These are phyloP conservation scores for Pythium myriotylum DNA, from an alignment of 352 stramenopile species.

Conservation along the genomic window DNA sequence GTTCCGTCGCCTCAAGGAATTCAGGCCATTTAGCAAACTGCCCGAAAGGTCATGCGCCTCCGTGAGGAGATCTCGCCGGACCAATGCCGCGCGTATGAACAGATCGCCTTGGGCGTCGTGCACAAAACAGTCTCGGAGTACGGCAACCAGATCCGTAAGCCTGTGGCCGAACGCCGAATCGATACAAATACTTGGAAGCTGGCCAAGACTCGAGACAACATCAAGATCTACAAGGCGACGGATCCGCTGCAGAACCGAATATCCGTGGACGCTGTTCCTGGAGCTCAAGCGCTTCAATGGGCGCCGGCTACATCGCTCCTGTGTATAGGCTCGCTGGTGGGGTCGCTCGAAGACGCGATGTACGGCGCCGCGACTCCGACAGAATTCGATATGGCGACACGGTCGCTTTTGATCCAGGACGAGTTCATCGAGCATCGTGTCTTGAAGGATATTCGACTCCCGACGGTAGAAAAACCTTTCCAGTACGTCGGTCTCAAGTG, in stretches of 20 bases:
- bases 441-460: constrained; percentile 41
- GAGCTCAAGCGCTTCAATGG: constrained; percentile 5
- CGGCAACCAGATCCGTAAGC: not conserved
- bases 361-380: constrained; percentile 48
- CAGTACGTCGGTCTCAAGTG: constrained; percentile 62
- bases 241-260: not conserved
- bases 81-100: constrained; percentile 9
- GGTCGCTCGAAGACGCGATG: constrained; percentile 50
- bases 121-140: not conserved
- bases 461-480: constrained; percentile 42
- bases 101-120: constrained; percentile 4
- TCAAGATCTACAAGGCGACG: constrained; percentile 39
- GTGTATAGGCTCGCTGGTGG: constrained; percentile 29
- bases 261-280: not conserved
- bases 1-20: no score
- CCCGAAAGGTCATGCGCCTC: not conserved
- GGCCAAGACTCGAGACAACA: constrained; percentile 32
- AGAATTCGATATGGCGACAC: constrained; percentile 44
- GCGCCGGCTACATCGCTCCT: constrained; percentile 19
- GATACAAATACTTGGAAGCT: constrained; percentile 9
- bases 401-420: constrained; percentile 37
- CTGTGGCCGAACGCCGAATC: not conserved
- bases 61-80: not conserved
- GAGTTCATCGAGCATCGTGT: constrained; percentile 37
- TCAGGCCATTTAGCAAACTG: not conserved